phyloP scores from a whole-genome alignment of 352 stramenopile genomes.

The Aphanomyces invadans region DNA sequence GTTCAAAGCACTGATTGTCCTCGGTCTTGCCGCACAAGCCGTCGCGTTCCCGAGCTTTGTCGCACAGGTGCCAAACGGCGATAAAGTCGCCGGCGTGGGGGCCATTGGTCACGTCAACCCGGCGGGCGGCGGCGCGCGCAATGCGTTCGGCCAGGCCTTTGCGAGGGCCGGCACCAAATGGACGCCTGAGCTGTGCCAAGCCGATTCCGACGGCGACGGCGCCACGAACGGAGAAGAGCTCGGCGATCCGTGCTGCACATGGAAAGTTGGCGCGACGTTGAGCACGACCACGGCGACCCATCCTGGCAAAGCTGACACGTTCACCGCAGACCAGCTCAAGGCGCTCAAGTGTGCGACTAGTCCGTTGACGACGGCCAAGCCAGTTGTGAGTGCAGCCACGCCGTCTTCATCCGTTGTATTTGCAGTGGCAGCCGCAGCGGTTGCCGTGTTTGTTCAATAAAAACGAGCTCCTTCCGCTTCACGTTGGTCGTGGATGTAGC shows the following conservation, averaged over 20 bases:
- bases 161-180: conserved; percentile 32
- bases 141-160: conserved; percentile 61
- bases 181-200: conserved; percentile 49
- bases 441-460: too few relatives aligned
- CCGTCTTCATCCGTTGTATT: too few relatives aligned
- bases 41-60: conserved; percentile 33
- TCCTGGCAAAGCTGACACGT: conserved; percentile 11
- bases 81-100: conserved; percentile 35
- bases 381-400: too few relatives aligned
- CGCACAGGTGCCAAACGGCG: conserved; percentile 49
- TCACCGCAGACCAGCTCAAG: background rate
- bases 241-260: conserved; percentile 72
- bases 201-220: conserved; percentile 65
- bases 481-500: too few relatives aligned
- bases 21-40: background rate
- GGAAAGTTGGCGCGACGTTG: conserved; percentile 31
- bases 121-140: conserved; percentile 41
- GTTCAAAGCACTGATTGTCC: too few relatives aligned
- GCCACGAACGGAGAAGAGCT: conserved; percentile 81
- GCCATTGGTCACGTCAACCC: conserved; percentile 43
- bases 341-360: conserved; percentile 9
- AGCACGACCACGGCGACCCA: conserved; percentile 1
- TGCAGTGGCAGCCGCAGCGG: too few relatives aligned
- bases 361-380: background rate
- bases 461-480: too few relatives aligned